A percentile compares a stretch with the other conserved stretches of the same genome.
Conservation (phyloP, 768 basidiomycete genomes). For the Xerocomus spinulosus region DNA sequence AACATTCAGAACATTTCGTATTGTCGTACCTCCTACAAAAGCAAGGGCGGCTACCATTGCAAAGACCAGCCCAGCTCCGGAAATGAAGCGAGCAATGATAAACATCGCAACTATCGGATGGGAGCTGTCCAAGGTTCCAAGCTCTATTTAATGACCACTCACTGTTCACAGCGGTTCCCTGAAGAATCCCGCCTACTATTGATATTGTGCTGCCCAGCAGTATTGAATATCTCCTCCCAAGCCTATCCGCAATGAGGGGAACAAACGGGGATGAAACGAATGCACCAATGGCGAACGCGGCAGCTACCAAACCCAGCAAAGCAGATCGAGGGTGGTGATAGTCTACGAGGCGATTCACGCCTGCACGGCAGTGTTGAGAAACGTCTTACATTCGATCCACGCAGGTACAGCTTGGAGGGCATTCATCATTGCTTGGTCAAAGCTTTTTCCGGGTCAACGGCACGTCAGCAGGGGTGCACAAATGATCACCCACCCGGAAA, state of each 20-base stretch:
- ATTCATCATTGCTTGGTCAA: constrained; percentile 54
- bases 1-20: not conserved
- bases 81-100: constrained; percentile 3
- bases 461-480: not conserved
- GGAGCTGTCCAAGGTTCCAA: not conserved
- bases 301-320: constrained; percentile 36
- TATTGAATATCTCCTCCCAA: not conserved
- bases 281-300: not conserved
- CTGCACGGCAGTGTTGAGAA: not conserved
- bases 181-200: not conserved
- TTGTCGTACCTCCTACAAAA: constrained; percentile 4
- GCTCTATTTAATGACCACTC: not conserved
- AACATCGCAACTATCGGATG: constrained; percentile 7
- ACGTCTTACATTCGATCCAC: constrained; percentile 47
- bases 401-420: constrained; percentile 56
- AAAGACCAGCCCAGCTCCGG: not conserved
- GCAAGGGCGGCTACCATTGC: constrained; percentile 4
- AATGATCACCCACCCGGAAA: constrained; percentile 4
- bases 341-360: constrained; percentile 30
- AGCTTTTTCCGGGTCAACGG: not conserved
- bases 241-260: not conserved
- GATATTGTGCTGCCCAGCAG: not conserved
- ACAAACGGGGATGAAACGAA: not conserved
- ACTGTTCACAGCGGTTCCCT: not conserved
- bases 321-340: constrained; percentile 52